phyloP scores from a whole-genome alignment of 352 stramenopile species.

The Pythium myriotylum region DNA sequence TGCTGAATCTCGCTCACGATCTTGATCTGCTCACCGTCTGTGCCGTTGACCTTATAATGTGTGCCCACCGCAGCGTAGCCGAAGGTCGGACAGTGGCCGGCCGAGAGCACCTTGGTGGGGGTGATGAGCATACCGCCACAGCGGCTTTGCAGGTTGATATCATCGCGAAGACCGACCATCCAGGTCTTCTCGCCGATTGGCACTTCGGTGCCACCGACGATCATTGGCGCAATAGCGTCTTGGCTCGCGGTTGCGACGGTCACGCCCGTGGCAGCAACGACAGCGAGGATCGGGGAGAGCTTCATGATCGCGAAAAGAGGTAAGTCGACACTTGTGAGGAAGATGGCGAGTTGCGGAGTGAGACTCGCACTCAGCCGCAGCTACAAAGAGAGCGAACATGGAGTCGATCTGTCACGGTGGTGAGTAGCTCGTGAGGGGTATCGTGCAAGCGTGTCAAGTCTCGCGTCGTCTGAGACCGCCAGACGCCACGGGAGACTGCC shows the following conservation, averaged over 20 bases:
- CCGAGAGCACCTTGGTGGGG: constrained; percentile 29
- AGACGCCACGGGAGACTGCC: no score
- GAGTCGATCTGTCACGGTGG: no score
- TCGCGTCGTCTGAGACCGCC: no score
- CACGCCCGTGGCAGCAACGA: constrained; percentile 4
- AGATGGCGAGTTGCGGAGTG: constrained; percentile 7
- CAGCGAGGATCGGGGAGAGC: constrained; percentile 5
- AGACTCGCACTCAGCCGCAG: no score
- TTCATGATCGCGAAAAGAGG: constrained; percentile 11
- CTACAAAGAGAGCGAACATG: no score
- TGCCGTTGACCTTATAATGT: constrained; percentile 24
- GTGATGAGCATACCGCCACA: constrained; percentile 35
- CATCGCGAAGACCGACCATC: constrained; percentile 19
- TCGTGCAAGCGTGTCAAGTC: no score
- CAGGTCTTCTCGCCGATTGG: constrained; percentile 22
- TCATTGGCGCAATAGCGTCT: constrained; percentile 12
- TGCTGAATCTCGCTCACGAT: constrained; percentile 18
- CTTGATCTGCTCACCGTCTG: constrained; percentile 26
- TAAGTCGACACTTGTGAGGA: constrained; percentile 1
- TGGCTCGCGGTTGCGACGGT: constrained; percentile 2
- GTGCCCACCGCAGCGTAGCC: constrained; percentile 21
- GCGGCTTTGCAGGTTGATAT: constrained; percentile 1
- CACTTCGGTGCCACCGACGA: constrained; percentile 22
- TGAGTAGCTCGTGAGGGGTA: no score
- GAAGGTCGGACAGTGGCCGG: constrained; percentile 25